These are phyloP conservation scores for Seiridium cupressi DNA, from an alignment of 2,329 filamentous ascomycete species.

Conservation along the genomic window DNA sequence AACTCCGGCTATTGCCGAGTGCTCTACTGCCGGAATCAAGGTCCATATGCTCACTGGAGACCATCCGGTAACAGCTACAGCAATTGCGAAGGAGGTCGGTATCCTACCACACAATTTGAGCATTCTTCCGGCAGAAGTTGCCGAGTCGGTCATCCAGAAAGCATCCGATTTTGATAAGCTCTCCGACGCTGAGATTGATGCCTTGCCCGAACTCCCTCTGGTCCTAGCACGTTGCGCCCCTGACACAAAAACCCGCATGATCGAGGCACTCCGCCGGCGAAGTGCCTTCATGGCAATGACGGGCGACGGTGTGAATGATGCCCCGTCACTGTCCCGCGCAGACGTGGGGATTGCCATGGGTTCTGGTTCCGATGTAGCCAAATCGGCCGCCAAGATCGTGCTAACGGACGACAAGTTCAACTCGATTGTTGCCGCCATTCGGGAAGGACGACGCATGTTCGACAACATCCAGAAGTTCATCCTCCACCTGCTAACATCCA, in stretches of 20 bases:
- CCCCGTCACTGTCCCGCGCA: conserved; percentile 74
- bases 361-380: conserved; percentile 82
- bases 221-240: conserved; percentile 84
- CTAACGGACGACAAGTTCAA: conserved; percentile 88
- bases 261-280: conserved; percentile 79
- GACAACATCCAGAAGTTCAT: conserved; percentile 90
- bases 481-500: conserved; percentile 71
- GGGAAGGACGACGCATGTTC: conserved; percentile 81
- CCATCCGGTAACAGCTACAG: conserved; percentile 73
- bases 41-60: conserved; percentile 87
- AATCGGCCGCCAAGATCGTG: conserved; percentile 78
- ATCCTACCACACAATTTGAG: conserved; percentile 67
- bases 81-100: conserved; percentile 76
- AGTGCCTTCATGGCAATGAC: conserved; percentile 81
- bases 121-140: conserved; percentile 58
- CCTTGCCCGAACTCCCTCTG: conserved; percentile 70
- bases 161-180: conserved; percentile 78
- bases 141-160: conserved; percentile 70
- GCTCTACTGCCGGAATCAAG: conserved; percentile 70
- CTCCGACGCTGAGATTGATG: conserved; percentile 72
- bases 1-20: conserved; percentile 67
- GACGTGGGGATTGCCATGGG: conserved; percentile 92
- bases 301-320: conserved; percentile 85
- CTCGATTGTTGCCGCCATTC: conserved; percentile 78
- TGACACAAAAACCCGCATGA: conserved; percentile 87